A percentile compares a stretch with the other conserved stretches of the same genome.
Evolutionary conservation across 352 stramenopile species (phyloP).

Genomic region (Lagenidium sp.): DNA sequence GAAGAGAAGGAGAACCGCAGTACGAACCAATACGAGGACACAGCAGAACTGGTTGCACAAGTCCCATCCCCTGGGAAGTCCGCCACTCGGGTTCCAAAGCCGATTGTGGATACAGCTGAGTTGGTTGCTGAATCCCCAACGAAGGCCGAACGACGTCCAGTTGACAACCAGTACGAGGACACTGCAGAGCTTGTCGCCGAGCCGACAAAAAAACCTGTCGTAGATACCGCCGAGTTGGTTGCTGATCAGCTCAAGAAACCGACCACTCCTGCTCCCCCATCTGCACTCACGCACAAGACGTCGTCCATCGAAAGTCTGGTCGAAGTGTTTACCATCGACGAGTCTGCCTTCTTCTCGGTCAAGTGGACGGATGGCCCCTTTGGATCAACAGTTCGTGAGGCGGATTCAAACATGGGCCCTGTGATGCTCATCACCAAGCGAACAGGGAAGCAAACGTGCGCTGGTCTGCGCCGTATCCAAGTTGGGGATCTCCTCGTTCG

Average conservation of each 20-base stretch:
- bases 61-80: too few relatives aligned
- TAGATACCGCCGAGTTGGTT: too few relatives aligned
- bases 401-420: conserved; percentile 46
- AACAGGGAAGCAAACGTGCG: conserved; percentile 65
- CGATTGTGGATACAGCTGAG: conserved; percentile 2
- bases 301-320: conserved; percentile 17
- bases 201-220: too few relatives aligned
- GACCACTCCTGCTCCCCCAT: not conserved
- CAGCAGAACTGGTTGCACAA: conserved; percentile 4
- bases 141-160: too few relatives aligned
- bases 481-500: conserved; percentile 72
- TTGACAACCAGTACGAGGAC: conserved; percentile 6
- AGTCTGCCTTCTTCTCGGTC: conserved; percentile 66
- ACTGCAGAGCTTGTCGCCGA: conserved; percentile 6
- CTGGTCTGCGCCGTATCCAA: conserved; percentile 58
- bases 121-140: too few relatives aligned
- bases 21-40: conserved; percentile 8
- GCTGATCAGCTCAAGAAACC: too few relatives aligned
- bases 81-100: not conserved
- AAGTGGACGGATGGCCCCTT: conserved; percentile 78
- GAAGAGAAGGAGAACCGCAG: not conserved
- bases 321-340: conserved; percentile 56
- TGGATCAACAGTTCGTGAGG: conserved; percentile 72
- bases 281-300: conserved; percentile 8
- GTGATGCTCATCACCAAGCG: conserved; percentile 77